phyloP scores from a whole-genome alignment of 1,284 basidiomycete genomes.

The Melampsora occidentalis region DNA sequence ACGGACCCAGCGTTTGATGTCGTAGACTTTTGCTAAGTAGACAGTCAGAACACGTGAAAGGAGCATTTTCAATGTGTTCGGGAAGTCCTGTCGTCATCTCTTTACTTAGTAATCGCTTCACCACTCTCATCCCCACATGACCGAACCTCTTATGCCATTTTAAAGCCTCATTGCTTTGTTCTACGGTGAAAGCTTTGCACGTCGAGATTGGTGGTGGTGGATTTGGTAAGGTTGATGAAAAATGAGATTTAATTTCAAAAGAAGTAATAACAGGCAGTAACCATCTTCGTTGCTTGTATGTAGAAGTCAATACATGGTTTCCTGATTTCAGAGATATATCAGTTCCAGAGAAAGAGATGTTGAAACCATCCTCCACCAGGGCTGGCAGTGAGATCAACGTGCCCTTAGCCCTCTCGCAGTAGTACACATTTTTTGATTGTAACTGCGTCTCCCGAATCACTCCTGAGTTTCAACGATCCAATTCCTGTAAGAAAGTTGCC shows the following conservation, averaged over 20 bases:
- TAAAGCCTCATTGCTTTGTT: not conserved
- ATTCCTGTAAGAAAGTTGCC: not conserved
- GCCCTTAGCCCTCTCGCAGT: not conserved
- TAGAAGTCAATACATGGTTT: not conserved
- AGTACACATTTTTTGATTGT: not conserved
- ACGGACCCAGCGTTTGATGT: not conserved
- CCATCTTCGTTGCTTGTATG: not conserved
- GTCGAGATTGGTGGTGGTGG: too few species aligned
- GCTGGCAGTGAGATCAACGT: not conserved
- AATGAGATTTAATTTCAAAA: too few species aligned
- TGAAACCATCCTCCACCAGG: not conserved
- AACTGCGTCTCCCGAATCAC: not conserved
- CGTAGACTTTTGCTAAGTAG: conserved; percentile 11
- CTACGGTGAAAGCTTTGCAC: too few species aligned
- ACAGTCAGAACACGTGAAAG: conserved; percentile 25
- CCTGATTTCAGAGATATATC: not conserved
- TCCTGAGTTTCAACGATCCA: not conserved
- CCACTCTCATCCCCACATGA: conserved; percentile 4
- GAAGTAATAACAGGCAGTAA: not conserved
- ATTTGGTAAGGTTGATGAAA: too few species aligned
- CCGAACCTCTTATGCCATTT: conserved; percentile 28
- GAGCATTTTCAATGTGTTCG: not conserved
- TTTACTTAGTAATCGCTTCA: not conserved
- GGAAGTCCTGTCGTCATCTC: not conserved
- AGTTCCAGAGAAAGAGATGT: not conserved